These are phyloP conservation scores for Mycosphaerella sp. DNA, from an alignment of 2,329 filamentous ascomycete genomes.

Conservation along the genomic window DNA sequence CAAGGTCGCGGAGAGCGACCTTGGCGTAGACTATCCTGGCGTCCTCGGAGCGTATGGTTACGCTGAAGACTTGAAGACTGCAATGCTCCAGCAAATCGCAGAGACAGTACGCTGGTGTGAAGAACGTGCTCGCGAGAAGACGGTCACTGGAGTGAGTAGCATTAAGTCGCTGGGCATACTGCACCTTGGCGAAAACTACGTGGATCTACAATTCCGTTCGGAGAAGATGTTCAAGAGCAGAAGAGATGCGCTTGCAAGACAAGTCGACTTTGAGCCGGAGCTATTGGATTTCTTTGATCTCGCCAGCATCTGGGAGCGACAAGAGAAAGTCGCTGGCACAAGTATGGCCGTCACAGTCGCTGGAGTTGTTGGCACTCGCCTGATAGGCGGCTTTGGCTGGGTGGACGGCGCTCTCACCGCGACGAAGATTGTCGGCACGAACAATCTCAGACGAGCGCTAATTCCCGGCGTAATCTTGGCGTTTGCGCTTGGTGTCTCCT, in stretches of 20 bases:
- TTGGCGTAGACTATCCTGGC: conserved; percentile 81
- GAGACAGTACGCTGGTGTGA: conserved; percentile 74
- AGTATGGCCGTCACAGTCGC: conserved; percentile 91
- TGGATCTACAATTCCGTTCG: conserved; percentile 78
- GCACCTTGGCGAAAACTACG: conserved; percentile 82
- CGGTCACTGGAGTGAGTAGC: conserved; percentile 71
- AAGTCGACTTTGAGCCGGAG: conserved; percentile 83
- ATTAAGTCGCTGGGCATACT: conserved; percentile 85
- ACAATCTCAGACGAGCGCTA: conserved; percentile 73
- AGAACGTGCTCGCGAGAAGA: conserved; percentile 72
- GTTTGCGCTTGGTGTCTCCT: conserved; percentile 67
- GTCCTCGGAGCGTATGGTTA: conserved; percentile 81
- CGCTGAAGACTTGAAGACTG: conserved; percentile 84
- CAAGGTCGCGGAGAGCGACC: conserved; percentile 67
- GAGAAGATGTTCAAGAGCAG: conserved; percentile 92
- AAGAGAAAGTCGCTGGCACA: conserved; percentile 91
- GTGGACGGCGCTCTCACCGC: conserved; percentile 79
- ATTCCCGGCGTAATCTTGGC: conserved; percentile 72
- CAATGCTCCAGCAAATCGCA: conserved; percentile 84
- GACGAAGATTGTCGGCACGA: conserved; percentile 71
- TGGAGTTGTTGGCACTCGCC: conserved; percentile 73
- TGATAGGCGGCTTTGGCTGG: conserved; percentile 81
- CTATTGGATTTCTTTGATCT: conserved; percentile 91
- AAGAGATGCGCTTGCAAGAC: conserved; percentile 71
- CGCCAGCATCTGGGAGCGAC: conserved; percentile 71